phyloP scores from a whole-genome alignment of 768 basidiomycete species.

The Mrakia gelida region DNA sequence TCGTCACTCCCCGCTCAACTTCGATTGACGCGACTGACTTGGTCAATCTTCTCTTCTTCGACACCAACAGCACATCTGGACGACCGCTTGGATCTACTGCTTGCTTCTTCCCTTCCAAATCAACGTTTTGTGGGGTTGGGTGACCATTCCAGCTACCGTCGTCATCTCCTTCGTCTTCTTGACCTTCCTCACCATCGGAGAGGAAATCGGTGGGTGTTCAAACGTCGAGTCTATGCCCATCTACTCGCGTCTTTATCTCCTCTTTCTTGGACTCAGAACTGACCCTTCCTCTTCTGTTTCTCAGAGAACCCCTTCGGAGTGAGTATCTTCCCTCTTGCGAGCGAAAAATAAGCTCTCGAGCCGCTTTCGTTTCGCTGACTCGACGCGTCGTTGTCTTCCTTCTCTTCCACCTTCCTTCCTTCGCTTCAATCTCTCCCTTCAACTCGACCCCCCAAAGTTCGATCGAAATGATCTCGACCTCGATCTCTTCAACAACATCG shows the following conservation, averaged over 20 bases:
- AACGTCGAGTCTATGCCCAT: neutral
- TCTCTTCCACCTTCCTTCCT: neutral
- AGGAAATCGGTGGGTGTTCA: constrained; percentile 32
- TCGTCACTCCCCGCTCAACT: too few species aligned
- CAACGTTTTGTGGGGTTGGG: constrained; percentile 58
- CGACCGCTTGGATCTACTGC: constrained; percentile 68
- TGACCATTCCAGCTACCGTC: constrained; percentile 43
- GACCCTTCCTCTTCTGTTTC: neutral
- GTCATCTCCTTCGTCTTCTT: constrained; percentile 56
- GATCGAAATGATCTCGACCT: constrained; percentile 43
- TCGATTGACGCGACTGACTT: neutral
- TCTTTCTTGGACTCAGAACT: neutral
- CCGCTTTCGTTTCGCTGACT: too few species aligned
- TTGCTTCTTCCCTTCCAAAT: constrained; percentile 76
- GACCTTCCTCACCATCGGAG: constrained; percentile 64
- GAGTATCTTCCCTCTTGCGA: neutral
- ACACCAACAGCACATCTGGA: constrained; percentile 55
- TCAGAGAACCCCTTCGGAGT: constrained; percentile 44
- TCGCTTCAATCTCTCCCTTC: neutral
- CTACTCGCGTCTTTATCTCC: neutral
- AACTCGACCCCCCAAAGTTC: constrained; percentile 20
- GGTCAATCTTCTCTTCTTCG: neutral
- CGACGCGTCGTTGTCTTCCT: neutral
- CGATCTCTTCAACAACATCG: constrained; percentile 43
- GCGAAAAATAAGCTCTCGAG: too few species aligned